phyloP scores from a whole-genome alignment of 495 filamentous ascomycete genomes.

The Penicillium cataractarum region DNA sequence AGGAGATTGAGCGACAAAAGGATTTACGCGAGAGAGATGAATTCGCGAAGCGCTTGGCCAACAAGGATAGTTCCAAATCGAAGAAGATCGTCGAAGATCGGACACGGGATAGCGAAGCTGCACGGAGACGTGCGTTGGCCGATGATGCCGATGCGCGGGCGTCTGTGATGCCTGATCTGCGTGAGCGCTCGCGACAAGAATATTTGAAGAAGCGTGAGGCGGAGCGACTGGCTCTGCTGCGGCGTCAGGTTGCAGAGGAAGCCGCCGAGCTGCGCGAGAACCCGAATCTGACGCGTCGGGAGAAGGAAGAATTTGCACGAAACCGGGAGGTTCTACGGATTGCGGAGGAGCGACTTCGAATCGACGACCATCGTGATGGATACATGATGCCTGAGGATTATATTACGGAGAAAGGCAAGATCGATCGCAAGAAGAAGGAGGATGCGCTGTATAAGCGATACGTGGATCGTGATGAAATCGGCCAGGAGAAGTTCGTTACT shows the following conservation, averaged over 20 bases:
- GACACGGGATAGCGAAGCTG: conserved; percentile 59
- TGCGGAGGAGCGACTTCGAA: conserved; percentile 83
- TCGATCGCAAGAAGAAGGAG: conserved; percentile 87
- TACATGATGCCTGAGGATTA: conserved; percentile 95
- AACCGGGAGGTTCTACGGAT: conserved; percentile 86
- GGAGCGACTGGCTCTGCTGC: conserved; percentile 79
- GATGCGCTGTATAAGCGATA: conserved; percentile 89
- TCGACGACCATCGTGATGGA: conserved; percentile 91
- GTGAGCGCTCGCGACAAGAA: conserved; percentile 83
- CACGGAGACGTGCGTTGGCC: conserved; percentile 62
- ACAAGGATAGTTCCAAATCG: conserved; percentile 68
- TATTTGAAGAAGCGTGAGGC: conserved; percentile 92
- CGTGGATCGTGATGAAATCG: conserved; percentile 84
- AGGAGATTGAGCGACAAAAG: conserved; percentile 58
- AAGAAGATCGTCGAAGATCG: conserved; percentile 77
- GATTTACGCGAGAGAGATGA: conserved; percentile 75
- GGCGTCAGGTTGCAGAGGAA: conserved; percentile 92
- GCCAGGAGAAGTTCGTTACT: conserved; percentile 87
- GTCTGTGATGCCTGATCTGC: conserved; percentile 72
- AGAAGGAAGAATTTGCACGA: conserved; percentile 89
- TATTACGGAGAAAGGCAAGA: conserved; percentile 89
- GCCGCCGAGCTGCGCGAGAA: conserved; percentile 79
- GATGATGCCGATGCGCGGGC: conserved; percentile 65
- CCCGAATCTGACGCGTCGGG: conserved; percentile 69
- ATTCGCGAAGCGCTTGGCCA: conserved; percentile 71